phyloP scores from a whole-genome alignment of 495 filamentous ascomycete species.

The Penicillium arizonense region DNA sequence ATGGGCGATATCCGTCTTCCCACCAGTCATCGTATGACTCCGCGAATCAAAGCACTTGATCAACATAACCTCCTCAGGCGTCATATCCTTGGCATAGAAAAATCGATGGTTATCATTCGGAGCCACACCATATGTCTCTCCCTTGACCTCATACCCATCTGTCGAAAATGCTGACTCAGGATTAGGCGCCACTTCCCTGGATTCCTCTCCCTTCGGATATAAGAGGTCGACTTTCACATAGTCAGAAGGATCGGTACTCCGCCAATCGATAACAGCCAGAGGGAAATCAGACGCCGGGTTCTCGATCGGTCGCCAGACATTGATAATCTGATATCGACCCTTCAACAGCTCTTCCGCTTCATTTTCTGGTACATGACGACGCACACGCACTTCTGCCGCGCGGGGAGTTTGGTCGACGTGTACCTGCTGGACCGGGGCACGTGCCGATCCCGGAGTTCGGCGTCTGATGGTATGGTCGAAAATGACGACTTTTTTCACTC shows the following conservation, averaged over 20 bases:
- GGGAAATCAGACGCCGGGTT: constrained; percentile 66
- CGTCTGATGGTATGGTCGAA: constrained; percentile 93
- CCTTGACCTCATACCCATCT: constrained; percentile 52
- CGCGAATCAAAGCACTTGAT: constrained; percentile 79
- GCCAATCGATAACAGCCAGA: constrained; percentile 65
- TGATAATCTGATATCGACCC: constrained; percentile 76
- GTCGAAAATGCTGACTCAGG: constrained; percentile 65
- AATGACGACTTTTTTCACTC: constrained; percentile 61
- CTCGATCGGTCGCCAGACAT: constrained; percentile 84
- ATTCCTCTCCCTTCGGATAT: constrained; percentile 71
- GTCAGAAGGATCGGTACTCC: constrained; percentile 59
- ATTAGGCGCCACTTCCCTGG: constrained; percentile 63
- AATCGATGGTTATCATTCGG: constrained; percentile 11
- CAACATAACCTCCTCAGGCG: constrained; percentile 65
- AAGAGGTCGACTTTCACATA: constrained; percentile 70
- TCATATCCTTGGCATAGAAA: constrained; percentile 13
- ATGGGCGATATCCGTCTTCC: constrained; percentile 51
- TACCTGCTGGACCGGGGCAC: constrained; percentile 64
- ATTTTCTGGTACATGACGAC: constrained; percentile 54
- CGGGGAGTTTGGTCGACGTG: constrained; percentile 80
- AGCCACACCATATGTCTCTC: constrained; percentile 10
- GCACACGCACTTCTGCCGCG: constrained; percentile 61
- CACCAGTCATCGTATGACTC: constrained; percentile 24
- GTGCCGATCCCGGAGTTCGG: constrained; percentile 43
- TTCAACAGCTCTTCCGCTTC: constrained; percentile 58